Conservation (phyloP, 176 grass and related monocot genomes). For the Thalia dealbata region DNA sequence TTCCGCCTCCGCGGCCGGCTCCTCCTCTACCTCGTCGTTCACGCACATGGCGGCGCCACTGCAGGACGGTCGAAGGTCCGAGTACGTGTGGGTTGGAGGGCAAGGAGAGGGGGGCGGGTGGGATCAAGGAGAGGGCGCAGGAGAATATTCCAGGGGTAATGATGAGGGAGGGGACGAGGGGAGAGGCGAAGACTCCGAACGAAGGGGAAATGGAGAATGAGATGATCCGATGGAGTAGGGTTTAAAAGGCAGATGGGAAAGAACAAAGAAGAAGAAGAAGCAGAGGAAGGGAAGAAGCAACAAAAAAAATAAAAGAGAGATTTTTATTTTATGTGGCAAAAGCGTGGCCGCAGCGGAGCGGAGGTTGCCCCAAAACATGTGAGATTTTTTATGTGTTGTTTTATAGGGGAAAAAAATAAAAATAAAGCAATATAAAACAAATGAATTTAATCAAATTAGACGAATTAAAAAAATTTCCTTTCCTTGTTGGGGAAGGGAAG, state of each 20-base stretch:
- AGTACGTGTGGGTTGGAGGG: neutral
- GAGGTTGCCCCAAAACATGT: no score
- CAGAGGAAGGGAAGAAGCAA: no score
- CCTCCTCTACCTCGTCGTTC: slow-evolving; percentile 42
- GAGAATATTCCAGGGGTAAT: slow-evolving; percentile 31
- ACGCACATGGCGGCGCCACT: slow-evolving; percentile 43
- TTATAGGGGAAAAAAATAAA: no score
- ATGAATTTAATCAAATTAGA: no score
- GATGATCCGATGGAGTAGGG: neutral
- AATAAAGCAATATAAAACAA: no score
- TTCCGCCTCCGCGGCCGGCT: slow-evolving; percentile 25
- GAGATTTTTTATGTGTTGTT: no score
- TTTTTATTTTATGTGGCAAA: neutral
- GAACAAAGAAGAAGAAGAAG: neutral
- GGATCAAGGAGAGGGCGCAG: no score
- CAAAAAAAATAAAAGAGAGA: no score
- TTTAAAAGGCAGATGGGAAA: neutral
- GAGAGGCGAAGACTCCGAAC: neutral
- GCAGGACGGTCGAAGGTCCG: neutral
- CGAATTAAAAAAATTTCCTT: no score
- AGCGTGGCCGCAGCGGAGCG: neutral
- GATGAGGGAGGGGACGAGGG: neutral
- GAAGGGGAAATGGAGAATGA: neutral
- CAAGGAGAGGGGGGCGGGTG: neutral
- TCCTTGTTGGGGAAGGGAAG: no score